Percentiles rank a stretch among this genome's conserved stretches.
These are phyloP conservation scores for Crucihimalaya himalaica DNA, from an alignment of 345 rosid species.

Conservation along the genomic window DNA sequence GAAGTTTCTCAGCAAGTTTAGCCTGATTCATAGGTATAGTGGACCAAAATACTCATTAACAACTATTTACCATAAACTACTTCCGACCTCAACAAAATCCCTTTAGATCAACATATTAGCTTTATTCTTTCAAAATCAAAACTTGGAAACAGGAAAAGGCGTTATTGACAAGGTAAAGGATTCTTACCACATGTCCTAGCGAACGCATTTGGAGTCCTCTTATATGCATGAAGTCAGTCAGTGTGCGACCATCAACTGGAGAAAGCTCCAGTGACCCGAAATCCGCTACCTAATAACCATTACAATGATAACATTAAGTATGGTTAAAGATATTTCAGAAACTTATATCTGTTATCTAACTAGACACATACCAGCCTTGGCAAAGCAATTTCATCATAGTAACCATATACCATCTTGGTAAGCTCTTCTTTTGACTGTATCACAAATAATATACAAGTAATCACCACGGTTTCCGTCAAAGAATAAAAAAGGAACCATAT, in stretches of 20 bases:
- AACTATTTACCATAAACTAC: constrained; percentile 2
- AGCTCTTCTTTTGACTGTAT: constrained; percentile 77
- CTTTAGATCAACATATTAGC: constrained; percentile 1
- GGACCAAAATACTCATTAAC: constrained; percentile 15
- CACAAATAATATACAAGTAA: constrained; percentile 18
- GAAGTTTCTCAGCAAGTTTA: constrained; percentile 89
- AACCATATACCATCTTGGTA: constrained; percentile 72
- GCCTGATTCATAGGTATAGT: constrained; percentile 54
- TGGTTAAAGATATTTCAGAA: constrained; percentile 32
- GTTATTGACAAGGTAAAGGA: constrained; percentile 12
- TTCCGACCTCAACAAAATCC: constrained; percentile 14
- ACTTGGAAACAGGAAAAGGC: constrained; percentile 16
- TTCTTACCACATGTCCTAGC: constrained; percentile 79
- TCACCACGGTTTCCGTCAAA: constrained; percentile 14
- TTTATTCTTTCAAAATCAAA: constrained; percentile 9
- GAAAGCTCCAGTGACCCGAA: constrained; percentile 97
- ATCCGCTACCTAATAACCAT: constrained; percentile 73
- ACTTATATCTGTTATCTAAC: constrained; percentile 12
- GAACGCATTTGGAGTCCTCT: constrained; percentile 93
- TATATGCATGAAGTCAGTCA: constrained; percentile 96
- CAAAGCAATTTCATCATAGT: constrained; percentile 88
- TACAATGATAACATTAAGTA: constrained; percentile 3
- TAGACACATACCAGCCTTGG: constrained; percentile 79
- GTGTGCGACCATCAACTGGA: constrained; percentile 94
- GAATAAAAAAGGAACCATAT: background rate